Base-by-base conservation (phyloP, 73 alveolate genomes). In the Stentor coeruleus region DNA sequence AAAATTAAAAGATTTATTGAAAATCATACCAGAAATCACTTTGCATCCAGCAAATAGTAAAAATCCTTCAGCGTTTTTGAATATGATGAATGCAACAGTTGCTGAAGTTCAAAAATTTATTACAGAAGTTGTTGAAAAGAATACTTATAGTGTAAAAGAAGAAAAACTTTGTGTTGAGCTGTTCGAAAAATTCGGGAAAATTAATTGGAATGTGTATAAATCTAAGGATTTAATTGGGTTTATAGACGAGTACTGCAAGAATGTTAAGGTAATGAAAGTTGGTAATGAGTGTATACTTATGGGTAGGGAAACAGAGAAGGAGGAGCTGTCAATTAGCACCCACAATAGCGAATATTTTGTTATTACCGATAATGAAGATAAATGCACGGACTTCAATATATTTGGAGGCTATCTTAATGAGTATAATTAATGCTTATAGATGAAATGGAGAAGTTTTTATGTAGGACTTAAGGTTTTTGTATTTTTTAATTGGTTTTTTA, bases 1-100 rank as follows among this genome's bases (percentile, higher is more conserved):
- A 3, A 88, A 88, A 77, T 82, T 88, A 33, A 88, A 88, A 81
- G 92, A 88, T 76, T 87, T 88, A 1, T 74, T 88, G 40, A 72
- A 40, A 59, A 59, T 85, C 89, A 79, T 74, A 79, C 90, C 87
- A 1, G 55, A 79, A 74, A 79, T 90, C 58, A 87, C 55, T 38
- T 60, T 87, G 15, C 87, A 84, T 20, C 60, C 83, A 35, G 58
- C 66, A n/a, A 85, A 86, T 3, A 85, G 74, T 20, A 87, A 87
- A 57, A 88, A 87, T 76, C 85, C 93, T 33, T 59, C 83, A 30
- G 93, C 89, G 2, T 1, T 75, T 31, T 40, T 66, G 37, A 66
- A 66, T 49, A 11, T 49, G 66, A 6, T 11, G 6, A 6, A 20
- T 11, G 66, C 20, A 11, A 49, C 6, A 20, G 66, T 49, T 20